These are phyloP conservation scores for Calocybe indica DNA, from an alignment of 768 basidiomycete species.

Conservation along the genomic window DNA sequence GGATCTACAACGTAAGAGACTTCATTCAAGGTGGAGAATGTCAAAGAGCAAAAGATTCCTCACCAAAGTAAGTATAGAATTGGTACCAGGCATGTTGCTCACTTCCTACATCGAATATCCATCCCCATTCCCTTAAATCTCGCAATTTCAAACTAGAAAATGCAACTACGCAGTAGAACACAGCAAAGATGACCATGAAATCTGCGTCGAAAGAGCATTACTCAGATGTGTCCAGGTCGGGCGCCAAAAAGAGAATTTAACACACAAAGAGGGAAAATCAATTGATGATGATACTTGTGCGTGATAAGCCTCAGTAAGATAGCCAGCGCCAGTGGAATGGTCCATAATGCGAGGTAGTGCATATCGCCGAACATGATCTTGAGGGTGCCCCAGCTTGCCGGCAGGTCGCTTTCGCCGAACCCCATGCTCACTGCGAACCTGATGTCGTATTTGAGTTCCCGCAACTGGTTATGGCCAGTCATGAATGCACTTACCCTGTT, in stretches of 20 bases:
- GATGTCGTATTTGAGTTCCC: not conserved
- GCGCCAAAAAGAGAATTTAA: constrained; percentile 5
- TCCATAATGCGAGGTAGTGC: constrained; percentile 72
- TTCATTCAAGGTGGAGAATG: not conserved
- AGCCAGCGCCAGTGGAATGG: constrained; percentile 71
- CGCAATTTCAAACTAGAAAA: constrained; percentile 56
- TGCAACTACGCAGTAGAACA: constrained; percentile 80
- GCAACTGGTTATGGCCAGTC: not conserved
- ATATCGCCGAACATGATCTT: constrained; percentile 59
- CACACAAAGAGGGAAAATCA: constrained; percentile 87
- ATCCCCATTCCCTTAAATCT: constrained; percentile 58
- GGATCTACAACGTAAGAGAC: constrained; percentile 41
- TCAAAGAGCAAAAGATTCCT: constrained; percentile 11
- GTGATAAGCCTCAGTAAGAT: constrained; percentile 77
- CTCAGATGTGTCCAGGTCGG: not conserved
- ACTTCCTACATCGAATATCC: constrained; percentile 75
- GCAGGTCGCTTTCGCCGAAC: constrained; percentile 73
- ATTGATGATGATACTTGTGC: constrained; percentile 73
- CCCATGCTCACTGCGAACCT: constrained; percentile 84
- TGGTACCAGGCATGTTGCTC: constrained; percentile 62
- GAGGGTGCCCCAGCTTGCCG: constrained; percentile 58
- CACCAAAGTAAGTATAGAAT: constrained; percentile 79
- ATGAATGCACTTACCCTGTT: constrained; percentile 57
- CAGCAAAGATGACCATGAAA: constrained; percentile 70
- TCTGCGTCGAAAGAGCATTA: constrained; percentile 32